Evolutionary conservation across 2,329 filamentous ascomycete genomes (phyloP).

Genomic region (Trichoderma cornu-damae): DNA sequence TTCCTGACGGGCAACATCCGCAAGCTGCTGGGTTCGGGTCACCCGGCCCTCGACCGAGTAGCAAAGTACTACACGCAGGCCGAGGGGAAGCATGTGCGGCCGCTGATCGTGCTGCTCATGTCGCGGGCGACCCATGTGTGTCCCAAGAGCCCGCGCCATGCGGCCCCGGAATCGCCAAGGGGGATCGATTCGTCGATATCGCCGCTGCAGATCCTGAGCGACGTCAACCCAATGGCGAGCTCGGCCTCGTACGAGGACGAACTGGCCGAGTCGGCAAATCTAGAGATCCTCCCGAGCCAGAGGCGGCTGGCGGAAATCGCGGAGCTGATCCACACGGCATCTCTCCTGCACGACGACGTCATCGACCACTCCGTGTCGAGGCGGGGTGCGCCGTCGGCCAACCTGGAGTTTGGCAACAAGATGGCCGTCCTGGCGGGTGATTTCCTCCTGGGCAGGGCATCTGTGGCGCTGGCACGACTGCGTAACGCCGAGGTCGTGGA

Average conservation of each 20-base stretch:
- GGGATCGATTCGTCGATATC: slow-evolving; percentile 53
- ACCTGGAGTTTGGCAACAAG: slow-evolving; percentile 96
- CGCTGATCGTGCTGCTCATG: slow-evolving; percentile 93
- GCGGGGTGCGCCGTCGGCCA: slow-evolving; percentile 79
- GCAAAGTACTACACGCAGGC: slow-evolving; percentile 98
- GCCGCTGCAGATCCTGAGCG: slow-evolving; percentile 58
- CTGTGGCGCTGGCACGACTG: slow-evolving; percentile 83
- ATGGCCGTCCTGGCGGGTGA: slow-evolving; percentile 98
- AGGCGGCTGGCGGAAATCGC: slow-evolving; percentile 91
- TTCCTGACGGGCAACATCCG: slow-evolving; percentile 90
- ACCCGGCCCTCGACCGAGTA: slow-evolving; percentile 88
- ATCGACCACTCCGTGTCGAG: slow-evolving; percentile 88
- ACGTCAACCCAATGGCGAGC: slow-evolving; percentile 67
- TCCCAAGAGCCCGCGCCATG: slow-evolving; percentile 49
- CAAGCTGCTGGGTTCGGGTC: slow-evolving; percentile 86
- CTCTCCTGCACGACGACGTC: slow-evolving; percentile 94
- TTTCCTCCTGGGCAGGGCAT: slow-evolving; percentile 87
- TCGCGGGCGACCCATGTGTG: slow-evolving; percentile 82
- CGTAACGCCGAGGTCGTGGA: slow-evolving; percentile 93
- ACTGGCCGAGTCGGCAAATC: slow-evolving; percentile 37
- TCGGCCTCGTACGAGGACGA: slow-evolving; percentile 40
- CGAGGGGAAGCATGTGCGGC: slow-evolving; percentile 94
- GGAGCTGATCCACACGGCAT: slow-evolving; percentile 95
- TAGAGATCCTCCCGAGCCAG: slow-evolving; percentile 85
- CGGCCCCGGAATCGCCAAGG: slow-evolving; percentile 38